Evolutionary conservation across 805 yeast species (phyloP).

Genomic region (Isabelozyma rhagii): DNA sequence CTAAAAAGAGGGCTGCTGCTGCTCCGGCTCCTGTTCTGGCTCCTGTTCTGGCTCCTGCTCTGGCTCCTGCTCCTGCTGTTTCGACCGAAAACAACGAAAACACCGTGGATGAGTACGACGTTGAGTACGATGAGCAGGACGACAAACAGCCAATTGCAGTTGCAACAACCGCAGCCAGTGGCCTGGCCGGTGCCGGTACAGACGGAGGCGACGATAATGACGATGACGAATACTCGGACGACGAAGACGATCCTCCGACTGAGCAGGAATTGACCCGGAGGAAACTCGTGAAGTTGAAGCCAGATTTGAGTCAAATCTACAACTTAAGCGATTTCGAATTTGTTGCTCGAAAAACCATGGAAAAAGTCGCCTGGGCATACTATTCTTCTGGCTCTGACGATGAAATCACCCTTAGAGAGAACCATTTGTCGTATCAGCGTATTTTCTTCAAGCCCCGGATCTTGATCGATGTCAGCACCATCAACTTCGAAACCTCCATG

Average conservation of each 20-base stretch:
- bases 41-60: not conserved
- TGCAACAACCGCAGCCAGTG: constrained; percentile 1
- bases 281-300: constrained; percentile 43
- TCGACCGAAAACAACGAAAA: not conserved
- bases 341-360: constrained; percentile 75
- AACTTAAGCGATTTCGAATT: constrained; percentile 85
- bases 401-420: constrained; percentile 18
- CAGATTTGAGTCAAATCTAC: constrained; percentile 65
- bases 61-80: not conserved
- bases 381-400: constrained; percentile 26
- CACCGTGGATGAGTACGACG: constrained; percentile 35
- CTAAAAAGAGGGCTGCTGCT: constrained; percentile 5
- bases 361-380: constrained; percentile 40
- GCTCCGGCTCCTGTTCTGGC: constrained; percentile 1
- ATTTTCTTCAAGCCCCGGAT: constrained; percentile 21
- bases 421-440: constrained; percentile 16
- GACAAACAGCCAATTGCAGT: constrained; percentile 23
- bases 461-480: constrained; percentile 18
- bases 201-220: constrained; percentile 19
- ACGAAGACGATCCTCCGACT: constrained; percentile 34
- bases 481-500: constrained; percentile 13
- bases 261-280: constrained; percentile 24
- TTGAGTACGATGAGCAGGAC: constrained; percentile 42
- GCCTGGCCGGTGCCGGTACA: constrained; percentile 1
- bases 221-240: constrained; percentile 34